Conservation (phyloP, 176 grass and related monocot genomes). For the Pharus latifolius region DNA sequence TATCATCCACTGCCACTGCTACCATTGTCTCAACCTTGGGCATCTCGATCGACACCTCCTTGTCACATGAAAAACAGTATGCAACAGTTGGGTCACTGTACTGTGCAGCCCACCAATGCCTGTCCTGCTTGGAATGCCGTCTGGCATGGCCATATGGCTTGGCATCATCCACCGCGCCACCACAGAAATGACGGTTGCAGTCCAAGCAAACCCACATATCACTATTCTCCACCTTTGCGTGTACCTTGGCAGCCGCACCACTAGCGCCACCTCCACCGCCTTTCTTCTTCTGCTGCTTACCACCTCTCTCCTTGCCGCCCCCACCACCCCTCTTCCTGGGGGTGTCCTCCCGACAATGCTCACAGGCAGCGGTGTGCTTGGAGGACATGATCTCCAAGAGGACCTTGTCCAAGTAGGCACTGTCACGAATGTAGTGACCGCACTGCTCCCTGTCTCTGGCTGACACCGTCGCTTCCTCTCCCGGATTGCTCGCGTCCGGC, state of each 20-base stretch:
- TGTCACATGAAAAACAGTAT: constrained; percentile 75
- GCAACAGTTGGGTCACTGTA: constrained; percentile 31
- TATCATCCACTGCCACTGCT: constrained; percentile 2
- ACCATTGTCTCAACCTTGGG: constrained; percentile 30
- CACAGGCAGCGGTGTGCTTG: constrained; percentile 34
- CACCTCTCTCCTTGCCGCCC: constrained; percentile 29
- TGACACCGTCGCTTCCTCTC: constrained; percentile 17
- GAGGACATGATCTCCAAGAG: constrained; percentile 49
- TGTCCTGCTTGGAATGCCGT: constrained; percentile 83
- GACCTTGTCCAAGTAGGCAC: constrained; percentile 41
- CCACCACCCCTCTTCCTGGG: constrained; percentile 29
- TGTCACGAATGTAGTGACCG: constrained; percentile 38
- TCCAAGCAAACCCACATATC: constrained; percentile 79
- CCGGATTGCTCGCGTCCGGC: constrained; percentile 11
- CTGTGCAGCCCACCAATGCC: constrained; percentile 60
- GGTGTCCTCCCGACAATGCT: constrained; percentile 78
- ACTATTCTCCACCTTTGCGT: constrained; percentile 29
- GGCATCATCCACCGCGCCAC: constrained; percentile 41
- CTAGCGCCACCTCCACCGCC: constrained; percentile 14
- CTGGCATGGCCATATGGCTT: constrained; percentile 88
- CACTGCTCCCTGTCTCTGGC: constrained; percentile 48
- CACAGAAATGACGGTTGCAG: constrained; percentile 65
- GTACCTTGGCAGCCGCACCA: constrained; percentile 5
- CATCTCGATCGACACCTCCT: constrained; percentile 47
- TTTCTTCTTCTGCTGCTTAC: constrained; percentile 81